Conservation (phyloP, 1,284 basidiomycete species). For the Tilletia walkeri region DNA sequence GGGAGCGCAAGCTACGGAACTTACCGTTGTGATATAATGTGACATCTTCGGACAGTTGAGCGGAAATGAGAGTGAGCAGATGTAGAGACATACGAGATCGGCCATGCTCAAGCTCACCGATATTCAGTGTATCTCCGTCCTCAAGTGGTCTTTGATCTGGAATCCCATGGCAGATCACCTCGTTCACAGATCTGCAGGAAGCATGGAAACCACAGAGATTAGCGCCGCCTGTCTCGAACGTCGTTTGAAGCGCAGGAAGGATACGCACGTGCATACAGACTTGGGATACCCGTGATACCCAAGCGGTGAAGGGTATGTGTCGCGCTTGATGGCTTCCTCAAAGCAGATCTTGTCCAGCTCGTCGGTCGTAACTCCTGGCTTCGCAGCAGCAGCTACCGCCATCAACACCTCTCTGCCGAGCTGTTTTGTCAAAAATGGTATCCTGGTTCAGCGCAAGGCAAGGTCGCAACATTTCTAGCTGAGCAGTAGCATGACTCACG, state of each 20-base stretch:
- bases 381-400: slow-evolving; percentile 76
- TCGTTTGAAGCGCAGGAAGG: neutral
- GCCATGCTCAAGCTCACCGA: slow-evolving; percentile 7
- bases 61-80: slow-evolving; percentile 80
- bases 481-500: slow-evolving; percentile 3
- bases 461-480: slow-evolving; percentile 9
- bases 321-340: slow-evolving; percentile 82
- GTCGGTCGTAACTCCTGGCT: slow-evolving; percentile 90
- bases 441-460: slow-evolving; percentile 21
- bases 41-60: slow-evolving; percentile 79
- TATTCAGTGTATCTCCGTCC: slow-evolving; percentile 41
- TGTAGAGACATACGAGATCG: slow-evolving; percentile 68
- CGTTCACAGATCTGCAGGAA: slow-evolving; percentile 70
- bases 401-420: slow-evolving; percentile 87
- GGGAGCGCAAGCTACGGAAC: neutral
- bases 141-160: slow-evolving; percentile 47
- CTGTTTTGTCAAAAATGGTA: slow-evolving; percentile 59
- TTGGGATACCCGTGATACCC: slow-evolving; percentile 93
- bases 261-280: slow-evolving; percentile 76
- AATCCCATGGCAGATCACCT: slow-evolving; percentile 87
- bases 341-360: slow-evolving; percentile 89
- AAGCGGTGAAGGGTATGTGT: slow-evolving; percentile 89
- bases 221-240: neutral
- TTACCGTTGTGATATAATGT: slow-evolving; percentile 59
- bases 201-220: neutral